Evolutionary conservation across 2,329 filamentous ascomycete genomes (phyloP).

Genomic region (Fusarium marasasianum): DNA sequence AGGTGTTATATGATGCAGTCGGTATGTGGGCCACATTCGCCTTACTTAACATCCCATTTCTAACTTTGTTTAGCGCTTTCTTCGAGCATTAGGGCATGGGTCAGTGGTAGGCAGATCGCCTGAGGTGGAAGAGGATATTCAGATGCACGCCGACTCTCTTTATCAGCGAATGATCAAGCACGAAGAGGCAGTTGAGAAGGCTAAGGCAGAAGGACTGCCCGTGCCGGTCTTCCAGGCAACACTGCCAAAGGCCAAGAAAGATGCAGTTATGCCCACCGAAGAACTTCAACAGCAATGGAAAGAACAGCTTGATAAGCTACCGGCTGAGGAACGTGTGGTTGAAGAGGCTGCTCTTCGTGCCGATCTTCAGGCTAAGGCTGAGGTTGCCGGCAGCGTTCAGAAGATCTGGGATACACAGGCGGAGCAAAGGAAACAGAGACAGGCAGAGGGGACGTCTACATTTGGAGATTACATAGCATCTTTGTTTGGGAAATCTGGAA

Average conservation of each 20-base stretch:
- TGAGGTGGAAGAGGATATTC: conserved; percentile 84
- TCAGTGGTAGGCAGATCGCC: conserved; percentile 70
- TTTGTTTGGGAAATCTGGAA: conserved; percentile 44
- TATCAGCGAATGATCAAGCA: conserved; percentile 89
- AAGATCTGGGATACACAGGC: conserved; percentile 54
- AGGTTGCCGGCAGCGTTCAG: conserved; percentile 68
- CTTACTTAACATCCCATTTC: neutral
- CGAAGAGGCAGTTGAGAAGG: conserved; percentile 77
- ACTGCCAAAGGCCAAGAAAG: conserved; percentile 51
- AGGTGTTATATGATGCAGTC: conserved; percentile 90
- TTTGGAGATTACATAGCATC: conserved; percentile 45
- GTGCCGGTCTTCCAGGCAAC: conserved; percentile 68
- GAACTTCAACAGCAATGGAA: conserved; percentile 63
- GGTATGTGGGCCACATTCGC: conserved; percentile 52
- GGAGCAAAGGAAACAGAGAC: conserved; percentile 61
- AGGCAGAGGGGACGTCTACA: conserved; percentile 46
- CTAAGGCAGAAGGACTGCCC: conserved; percentile 68
- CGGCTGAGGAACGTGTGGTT: conserved; percentile 65
- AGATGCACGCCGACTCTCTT: conserved; percentile 93
- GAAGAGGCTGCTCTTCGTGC: conserved; percentile 72
- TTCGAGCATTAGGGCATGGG: conserved; percentile 90
- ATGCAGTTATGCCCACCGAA: conserved; percentile 47
- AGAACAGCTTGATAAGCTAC: conserved; percentile 66
- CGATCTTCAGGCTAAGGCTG: conserved; percentile 68
- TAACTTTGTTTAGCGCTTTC: conserved; percentile 71